Base-by-base conservation (phyloP, 257 asterid species). In the Solanum sparsipilum region DNA sequence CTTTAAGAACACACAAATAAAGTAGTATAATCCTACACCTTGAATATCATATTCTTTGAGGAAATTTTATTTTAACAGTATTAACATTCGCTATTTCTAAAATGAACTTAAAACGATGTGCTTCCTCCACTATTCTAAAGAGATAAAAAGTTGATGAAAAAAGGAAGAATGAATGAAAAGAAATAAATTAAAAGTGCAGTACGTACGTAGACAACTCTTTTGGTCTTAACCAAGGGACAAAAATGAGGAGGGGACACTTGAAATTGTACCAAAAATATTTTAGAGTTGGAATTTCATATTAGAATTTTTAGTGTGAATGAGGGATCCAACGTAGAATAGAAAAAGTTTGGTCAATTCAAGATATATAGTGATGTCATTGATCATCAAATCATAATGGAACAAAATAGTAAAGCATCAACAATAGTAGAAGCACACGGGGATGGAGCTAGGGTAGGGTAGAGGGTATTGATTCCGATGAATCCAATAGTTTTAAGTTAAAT, bases 321-420 rank as follows among this genome's bases (percentile, higher is more conserved):
- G 79, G 87, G 32, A 90, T 75, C 83, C 83, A 75, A 31, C 23
- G 23, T 60, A 67, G 38, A 46, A 5, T 46, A 35, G 20, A 35
- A 46, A 88, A 89, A 86, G 36, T 46, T 41, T 72, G 73, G 92
- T 87, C 88, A 89, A 87, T 85, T 85, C 68, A 74, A 79, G 86
- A 78, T 86, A 52, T 44, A 20, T 16, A 34, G 58, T 86, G 86
- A 85, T 31, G 79, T 84, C 74, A 68, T 41, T 39, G 3, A 36
- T 74, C 52, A 74, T 36, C 13, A 39, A 71, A 76, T 86, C 63
- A 91, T 87, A 87, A 76, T 87, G 86, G 68, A 87, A 52, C 84
- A 87, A 71, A 35, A n/a, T 29, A 23, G 23, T 21, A 18, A 21
- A n/a, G 60, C 35, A 76, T 39, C 84, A 76, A 76, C 35, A 39